These are phyloP conservation scores for Globisporangium uncinulatum DNA, from an alignment of 352 stramenopile genomes.

Conservation along the genomic window DNA sequence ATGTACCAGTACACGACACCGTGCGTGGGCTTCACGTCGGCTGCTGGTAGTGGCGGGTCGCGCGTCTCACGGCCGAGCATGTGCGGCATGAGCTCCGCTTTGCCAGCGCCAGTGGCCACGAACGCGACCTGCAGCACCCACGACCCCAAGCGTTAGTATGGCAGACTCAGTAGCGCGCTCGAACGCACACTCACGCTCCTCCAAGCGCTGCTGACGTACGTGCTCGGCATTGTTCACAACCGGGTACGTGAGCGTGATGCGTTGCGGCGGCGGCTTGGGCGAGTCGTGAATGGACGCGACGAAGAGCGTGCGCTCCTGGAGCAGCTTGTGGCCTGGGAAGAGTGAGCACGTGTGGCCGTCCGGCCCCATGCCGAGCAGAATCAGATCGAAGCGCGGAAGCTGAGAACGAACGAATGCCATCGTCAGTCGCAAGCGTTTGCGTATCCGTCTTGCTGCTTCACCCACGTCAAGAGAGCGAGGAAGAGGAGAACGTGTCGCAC, in stretches of 20 bases:
- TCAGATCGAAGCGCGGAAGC: constrained; percentile 91
- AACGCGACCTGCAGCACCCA: constrained; percentile 74
- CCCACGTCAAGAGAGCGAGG: neutral
- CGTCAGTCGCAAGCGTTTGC: neutral
- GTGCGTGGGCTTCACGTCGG: constrained; percentile 59
- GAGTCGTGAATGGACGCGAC: constrained; percentile 96
- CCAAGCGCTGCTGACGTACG: constrained; percentile 28
- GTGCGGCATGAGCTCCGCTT: constrained; percentile 84
- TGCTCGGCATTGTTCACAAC: constrained; percentile 90
- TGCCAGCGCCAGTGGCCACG: constrained; percentile 83
- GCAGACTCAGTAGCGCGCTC: too few relatives aligned
- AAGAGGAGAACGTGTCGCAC: constrained; percentile 14
- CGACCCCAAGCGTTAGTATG: too few relatives aligned
- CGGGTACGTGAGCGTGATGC: constrained; percentile 97
- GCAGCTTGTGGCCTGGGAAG: constrained; percentile 92
- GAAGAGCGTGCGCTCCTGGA: constrained; percentile 80
- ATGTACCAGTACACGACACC: constrained; percentile 86
- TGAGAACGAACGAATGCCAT: constrained; percentile 8
- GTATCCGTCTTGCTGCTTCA: neutral
- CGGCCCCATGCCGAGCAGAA: constrained; percentile 96
- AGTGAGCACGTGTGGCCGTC: constrained; percentile 98
- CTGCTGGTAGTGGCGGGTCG: constrained; percentile 56
- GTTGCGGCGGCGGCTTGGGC: constrained; percentile 94
- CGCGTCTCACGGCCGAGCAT: constrained; percentile 67
- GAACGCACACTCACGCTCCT: neutral